These are phyloP conservation scores for Aquilaria agallochum DNA, from an alignment of 441 rosid genomes.

Conservation along the genomic window DNA sequence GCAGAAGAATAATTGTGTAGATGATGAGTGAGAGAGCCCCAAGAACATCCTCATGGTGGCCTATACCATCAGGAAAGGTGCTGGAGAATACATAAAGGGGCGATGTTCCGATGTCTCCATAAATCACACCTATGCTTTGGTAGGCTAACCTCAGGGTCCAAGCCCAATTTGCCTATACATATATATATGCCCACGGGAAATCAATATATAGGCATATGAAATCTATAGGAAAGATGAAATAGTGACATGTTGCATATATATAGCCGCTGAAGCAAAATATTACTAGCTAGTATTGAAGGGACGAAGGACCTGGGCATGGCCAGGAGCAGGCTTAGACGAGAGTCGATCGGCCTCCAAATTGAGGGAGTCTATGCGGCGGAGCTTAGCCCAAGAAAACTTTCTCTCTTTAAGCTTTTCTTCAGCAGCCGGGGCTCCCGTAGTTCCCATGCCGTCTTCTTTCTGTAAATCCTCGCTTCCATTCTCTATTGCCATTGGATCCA, in stretches of 20 bases:
- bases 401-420: conserved; percentile 29
- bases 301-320: conserved; percentile 15
- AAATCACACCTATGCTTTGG: conserved; percentile 69
- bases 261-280: no score
- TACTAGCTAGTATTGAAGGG: no score
- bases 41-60: conserved; percentile 38
- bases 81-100: conserved; percentile 66
- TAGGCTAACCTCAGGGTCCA: conserved; percentile 58
- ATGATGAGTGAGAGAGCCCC: conserved; percentile 69
- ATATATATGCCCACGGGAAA: not conserved
- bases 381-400: conserved; percentile 52
- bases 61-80: conserved; percentile 49
- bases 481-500: no score
- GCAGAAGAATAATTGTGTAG: conserved; percentile 48
- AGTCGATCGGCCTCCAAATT: conserved; percentile 52
- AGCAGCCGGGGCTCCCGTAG: not conserved
- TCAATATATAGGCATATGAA: no score
- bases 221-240: no score
- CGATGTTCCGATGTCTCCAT: conserved; percentile 79
- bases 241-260: no score
- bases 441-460: conserved; percentile 5
- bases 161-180: conserved; percentile 38
- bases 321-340: conserved; percentile 3
- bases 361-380: conserved; percentile 55
- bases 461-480: conserved; percentile 1